phyloP scores from a whole-genome alignment of 805 yeast species.

The Sugiyamaella valdiviana region DNA sequence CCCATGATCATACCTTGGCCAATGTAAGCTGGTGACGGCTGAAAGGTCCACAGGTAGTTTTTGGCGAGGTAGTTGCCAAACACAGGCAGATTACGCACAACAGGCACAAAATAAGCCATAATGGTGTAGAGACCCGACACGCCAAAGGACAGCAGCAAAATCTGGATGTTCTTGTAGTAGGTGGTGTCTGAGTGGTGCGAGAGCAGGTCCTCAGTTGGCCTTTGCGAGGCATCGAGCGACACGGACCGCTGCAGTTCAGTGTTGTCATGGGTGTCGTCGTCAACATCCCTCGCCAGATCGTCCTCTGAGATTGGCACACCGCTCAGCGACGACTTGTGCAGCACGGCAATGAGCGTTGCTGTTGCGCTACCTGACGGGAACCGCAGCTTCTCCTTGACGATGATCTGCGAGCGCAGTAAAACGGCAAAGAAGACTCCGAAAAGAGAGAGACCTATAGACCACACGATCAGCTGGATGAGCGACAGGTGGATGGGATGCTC shows the following conservation, averaged over 20 bases:
- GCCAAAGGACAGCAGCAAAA: slow-evolving; percentile 54
- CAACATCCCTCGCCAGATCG: slow-evolving; percentile 17
- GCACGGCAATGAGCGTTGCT: slow-evolving; percentile 82
- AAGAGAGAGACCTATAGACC: slow-evolving; percentile 85
- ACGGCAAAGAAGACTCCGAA: slow-evolving; percentile 96
- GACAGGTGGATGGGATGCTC: slow-evolving; percentile 31
- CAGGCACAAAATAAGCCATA: slow-evolving; percentile 65
- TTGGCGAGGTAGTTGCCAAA: slow-evolving; percentile 62
- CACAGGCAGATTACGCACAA: slow-evolving; percentile 60
- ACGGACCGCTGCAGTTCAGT: slow-evolving; percentile 2
- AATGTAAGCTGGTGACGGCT: slow-evolving; percentile 94
- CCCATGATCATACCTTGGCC: slow-evolving; percentile 99
- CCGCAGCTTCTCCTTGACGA: slow-evolving; percentile 77
- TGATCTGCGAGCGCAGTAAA: slow-evolving; percentile 78
- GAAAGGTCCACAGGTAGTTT: slow-evolving; percentile 75
- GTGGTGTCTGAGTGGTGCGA: slow-evolving; percentile 16
- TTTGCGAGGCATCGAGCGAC: not conserved
- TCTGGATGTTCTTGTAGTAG: slow-evolving; percentile 48
- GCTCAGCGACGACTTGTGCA: slow-evolving; percentile 48
- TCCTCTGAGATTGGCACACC: slow-evolving; percentile 7
- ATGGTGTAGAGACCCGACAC: slow-evolving; percentile 71
- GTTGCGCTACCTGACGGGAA: slow-evolving; percentile 97
- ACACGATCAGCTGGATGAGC: slow-evolving; percentile 53
- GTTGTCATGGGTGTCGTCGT: slow-evolving; percentile 10
- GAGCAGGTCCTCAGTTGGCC: slow-evolving; percentile 5